Evolutionary conservation across 495 filamentous ascomycete species (phyloP).

Genomic region (Xylaria palmicola): DNA sequence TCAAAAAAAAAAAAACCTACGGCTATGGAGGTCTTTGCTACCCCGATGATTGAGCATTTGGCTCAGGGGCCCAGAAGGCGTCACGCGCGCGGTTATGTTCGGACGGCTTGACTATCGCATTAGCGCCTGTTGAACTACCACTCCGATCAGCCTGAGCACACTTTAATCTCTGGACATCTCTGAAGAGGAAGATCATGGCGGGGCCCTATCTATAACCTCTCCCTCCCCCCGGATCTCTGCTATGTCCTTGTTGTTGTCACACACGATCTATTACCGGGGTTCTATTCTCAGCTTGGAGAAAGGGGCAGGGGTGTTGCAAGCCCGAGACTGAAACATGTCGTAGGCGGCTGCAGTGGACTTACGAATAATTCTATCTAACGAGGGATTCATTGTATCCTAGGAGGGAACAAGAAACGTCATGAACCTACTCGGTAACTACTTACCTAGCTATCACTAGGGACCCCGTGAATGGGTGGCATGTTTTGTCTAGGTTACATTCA

Average conservation of each 20-base stretch:
- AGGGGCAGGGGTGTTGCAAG: neutral
- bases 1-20: too few relatives aligned
- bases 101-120: neutral
- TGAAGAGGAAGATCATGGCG: neutral
- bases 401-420: neutral
- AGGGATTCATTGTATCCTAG: neutral
- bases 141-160: neutral
- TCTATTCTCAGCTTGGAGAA: neutral
- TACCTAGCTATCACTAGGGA: neutral
- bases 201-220: too few relatives aligned
- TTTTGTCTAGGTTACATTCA: too few relatives aligned
- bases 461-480: neutral
- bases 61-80: neutral
- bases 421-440: neutral
- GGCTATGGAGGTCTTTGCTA: too few relatives aligned
- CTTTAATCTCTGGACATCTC: too few relatives aligned
- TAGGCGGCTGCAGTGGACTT: neutral
- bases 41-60: neutral
- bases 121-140: neutral
- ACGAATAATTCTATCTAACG: neutral
- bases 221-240: neutral
- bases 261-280: neutral
- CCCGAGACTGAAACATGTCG: neutral
- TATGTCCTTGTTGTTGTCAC: neutral
- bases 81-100: neutral